A percentile compares a stretch with the other conserved stretches of the same genome.
These are phyloP conservation scores for Sporothrix humicola DNA, from an alignment of 2,329 filamentous ascomycete species.

Conservation along the genomic window DNA sequence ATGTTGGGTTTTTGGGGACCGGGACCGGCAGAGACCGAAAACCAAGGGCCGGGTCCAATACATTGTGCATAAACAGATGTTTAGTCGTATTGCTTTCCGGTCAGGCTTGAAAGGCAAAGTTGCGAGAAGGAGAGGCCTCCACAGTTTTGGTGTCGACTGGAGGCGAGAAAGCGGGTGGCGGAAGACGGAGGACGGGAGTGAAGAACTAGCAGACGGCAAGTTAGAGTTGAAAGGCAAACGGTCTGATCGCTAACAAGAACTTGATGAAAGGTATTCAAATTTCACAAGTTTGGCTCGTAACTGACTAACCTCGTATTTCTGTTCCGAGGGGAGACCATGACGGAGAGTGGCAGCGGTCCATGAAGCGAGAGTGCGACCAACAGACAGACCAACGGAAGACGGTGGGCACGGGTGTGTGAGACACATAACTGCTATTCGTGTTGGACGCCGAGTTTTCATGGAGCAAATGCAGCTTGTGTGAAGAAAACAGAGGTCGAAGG, in stretches of 20 bases:
- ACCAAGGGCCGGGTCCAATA: not conserved
- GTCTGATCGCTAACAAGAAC: not conserved
- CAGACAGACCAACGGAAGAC: not conserved
- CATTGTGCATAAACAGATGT: no score
- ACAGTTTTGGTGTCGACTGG: not conserved
- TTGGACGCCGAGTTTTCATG: not conserved
- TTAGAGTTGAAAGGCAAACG: not conserved
- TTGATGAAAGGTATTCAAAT: not conserved
- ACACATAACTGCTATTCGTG: not conserved
- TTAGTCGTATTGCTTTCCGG: not conserved
- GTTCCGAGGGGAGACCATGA: not conserved
- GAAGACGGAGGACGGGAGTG: not conserved
- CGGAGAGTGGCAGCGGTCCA: not conserved
- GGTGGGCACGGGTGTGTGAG: conserved; percentile 12
- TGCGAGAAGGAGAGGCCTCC: not conserved
- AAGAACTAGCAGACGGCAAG: not conserved
- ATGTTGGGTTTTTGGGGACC: not conserved
- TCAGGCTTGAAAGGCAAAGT: not conserved
- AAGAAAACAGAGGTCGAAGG: not conserved
- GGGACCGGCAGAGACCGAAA: not conserved
- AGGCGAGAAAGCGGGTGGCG: not conserved
- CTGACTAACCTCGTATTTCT: not conserved
- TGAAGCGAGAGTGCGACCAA: conserved; percentile 19
- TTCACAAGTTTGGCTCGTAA: not conserved
- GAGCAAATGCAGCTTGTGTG: not conserved